Conservation (phyloP, 1,139 yeast species). For the Hansenula lynferdii region DNA sequence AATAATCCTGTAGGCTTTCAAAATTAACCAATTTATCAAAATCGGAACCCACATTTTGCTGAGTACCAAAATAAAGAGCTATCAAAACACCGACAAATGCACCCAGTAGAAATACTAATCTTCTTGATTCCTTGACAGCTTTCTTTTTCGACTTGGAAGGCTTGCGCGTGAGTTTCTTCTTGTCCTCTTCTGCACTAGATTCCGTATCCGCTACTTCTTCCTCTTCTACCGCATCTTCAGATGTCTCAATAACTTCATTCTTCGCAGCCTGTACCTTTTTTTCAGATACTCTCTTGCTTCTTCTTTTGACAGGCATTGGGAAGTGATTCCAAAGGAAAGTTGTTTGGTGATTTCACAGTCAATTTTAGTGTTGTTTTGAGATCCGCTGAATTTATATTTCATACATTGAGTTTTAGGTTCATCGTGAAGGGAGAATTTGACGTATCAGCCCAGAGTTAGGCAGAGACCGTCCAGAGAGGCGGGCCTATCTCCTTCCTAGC, state of each 20-base stretch:
- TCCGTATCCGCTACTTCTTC: neutral
- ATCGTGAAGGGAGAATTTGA: too few relatives aligned
- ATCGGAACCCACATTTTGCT: constrained; percentile 36
- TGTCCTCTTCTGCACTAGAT: neutral
- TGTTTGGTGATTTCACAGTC: too few relatives aligned
- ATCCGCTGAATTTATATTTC: too few relatives aligned
- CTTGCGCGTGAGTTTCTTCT: neutral
- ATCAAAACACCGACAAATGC: constrained; percentile 62
- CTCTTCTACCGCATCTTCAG: neutral
- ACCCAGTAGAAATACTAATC: constrained; percentile 45
- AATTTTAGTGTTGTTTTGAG: too few relatives aligned
- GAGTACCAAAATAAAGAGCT: constrained; percentile 62
- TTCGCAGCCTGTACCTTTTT: constrained; percentile 4
- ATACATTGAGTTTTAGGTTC: too few relatives aligned
- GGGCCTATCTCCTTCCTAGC: too few relatives aligned
- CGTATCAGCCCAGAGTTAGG: too few relatives aligned
- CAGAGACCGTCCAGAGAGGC: too few relatives aligned
- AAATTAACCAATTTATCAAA: constrained; percentile 52
- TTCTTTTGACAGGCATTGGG: neutral
- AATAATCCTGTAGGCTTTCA: constrained; percentile 44
- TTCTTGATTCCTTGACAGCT: constrained; percentile 26
- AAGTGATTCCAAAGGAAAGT: too few relatives aligned
- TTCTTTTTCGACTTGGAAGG: constrained; percentile 6
- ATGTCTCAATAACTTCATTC: constrained; percentile 3
- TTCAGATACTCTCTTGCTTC: neutral